Conservation (phyloP, 2,329 filamentous ascomycete species). For the Pochonia chlamydosporia region DNA sequence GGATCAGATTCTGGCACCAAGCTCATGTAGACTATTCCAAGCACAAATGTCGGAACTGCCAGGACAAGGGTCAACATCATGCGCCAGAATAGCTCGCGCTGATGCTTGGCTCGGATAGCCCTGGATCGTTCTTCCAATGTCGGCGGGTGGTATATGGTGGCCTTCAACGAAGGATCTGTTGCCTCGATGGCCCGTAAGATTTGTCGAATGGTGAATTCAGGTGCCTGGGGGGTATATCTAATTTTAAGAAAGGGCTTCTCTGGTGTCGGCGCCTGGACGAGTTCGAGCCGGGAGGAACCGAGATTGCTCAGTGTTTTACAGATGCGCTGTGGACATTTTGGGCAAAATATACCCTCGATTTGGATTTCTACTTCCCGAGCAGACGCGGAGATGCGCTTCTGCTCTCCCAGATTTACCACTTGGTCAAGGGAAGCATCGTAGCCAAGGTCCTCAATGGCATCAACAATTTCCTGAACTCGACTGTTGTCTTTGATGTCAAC, state of each 20-base stretch:
- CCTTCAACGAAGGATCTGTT: slow-evolving; percentile 59
- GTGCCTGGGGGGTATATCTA: slow-evolving; percentile 62
- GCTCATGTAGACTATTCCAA: slow-evolving; percentile 89
- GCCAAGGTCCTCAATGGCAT: slow-evolving; percentile 56
- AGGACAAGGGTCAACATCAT: slow-evolving; percentile 62
- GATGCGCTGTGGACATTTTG: slow-evolving; percentile 60
- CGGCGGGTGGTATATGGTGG: slow-evolving; percentile 71
- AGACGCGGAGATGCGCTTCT: slow-evolving; percentile 26
- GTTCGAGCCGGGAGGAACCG: slow-evolving; percentile 38
- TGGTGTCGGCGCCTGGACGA: slow-evolving; percentile 51
- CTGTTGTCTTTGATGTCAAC: slow-evolving; percentile 44
- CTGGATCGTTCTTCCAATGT: slow-evolving; percentile 78
- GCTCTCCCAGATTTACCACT: slow-evolving; percentile 35
- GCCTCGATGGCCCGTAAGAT: slow-evolving; percentile 64
- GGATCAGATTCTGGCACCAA: slow-evolving; percentile 56
- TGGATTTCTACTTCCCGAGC: slow-evolving; percentile 57
- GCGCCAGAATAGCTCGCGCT: slow-evolving; percentile 62
- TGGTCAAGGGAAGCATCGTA: slow-evolving; percentile 58
- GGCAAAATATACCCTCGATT: slow-evolving; percentile 70
- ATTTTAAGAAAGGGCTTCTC: slow-evolving; percentile 64
- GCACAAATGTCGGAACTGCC: slow-evolving; percentile 76
- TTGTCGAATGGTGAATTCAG: slow-evolving; percentile 66
- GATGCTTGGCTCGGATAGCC: slow-evolving; percentile 64
- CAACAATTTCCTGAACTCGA: slow-evolving; percentile 26
- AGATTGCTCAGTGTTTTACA: slow-evolving; percentile 48